These are phyloP conservation scores for Xylaria multiplex DNA, from an alignment of 2,329 filamentous ascomycete genomes.

Conservation along the genomic window DNA sequence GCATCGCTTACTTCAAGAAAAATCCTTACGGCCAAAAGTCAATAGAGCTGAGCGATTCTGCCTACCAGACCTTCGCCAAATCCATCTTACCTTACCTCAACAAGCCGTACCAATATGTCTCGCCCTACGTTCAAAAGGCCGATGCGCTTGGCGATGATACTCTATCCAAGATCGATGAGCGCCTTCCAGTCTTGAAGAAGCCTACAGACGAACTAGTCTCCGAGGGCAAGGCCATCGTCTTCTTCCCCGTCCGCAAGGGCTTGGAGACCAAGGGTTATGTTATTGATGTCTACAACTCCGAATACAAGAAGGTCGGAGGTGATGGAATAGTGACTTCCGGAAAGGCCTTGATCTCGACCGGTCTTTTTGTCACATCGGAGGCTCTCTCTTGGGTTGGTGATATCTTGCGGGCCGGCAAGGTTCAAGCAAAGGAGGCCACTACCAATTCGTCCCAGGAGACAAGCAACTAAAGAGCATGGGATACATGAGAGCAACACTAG, in stretches of 20 bases:
- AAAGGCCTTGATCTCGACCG: constrained; percentile 76
- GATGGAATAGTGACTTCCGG: constrained; percentile 72
- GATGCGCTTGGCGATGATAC: constrained; percentile 80
- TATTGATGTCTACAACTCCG: constrained; percentile 63
- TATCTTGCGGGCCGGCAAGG: constrained; percentile 70
- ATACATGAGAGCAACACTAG: not conserved
- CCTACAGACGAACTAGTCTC: constrained; percentile 75
- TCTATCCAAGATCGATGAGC: constrained; percentile 74
- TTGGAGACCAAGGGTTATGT: constrained; percentile 71
- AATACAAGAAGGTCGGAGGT: constrained; percentile 71
- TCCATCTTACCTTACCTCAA: constrained; percentile 82
- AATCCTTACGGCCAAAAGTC: constrained; percentile 88
- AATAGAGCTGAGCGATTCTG: constrained; percentile 76
- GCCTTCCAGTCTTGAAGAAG: constrained; percentile 79
- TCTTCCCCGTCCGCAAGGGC: constrained; percentile 71
- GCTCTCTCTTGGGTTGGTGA: constrained; percentile 69
- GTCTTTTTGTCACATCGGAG: constrained; percentile 73
- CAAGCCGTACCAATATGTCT: constrained; percentile 82
- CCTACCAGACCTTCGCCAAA: constrained; percentile 79
- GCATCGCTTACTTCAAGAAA: constrained; percentile 79
- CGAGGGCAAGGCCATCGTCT: constrained; percentile 69
- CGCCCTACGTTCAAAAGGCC: constrained; percentile 84
- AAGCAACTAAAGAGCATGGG: constrained; percentile 26
- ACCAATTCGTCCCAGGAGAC: constrained; percentile 58
- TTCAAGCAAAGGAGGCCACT: constrained; percentile 64